Percentiles rank a stretch among this genome's conserved stretches.
phyloP scores from a whole-genome alignment of 73 alveolate species.

The Tetrahymena thermophila region DNA sequence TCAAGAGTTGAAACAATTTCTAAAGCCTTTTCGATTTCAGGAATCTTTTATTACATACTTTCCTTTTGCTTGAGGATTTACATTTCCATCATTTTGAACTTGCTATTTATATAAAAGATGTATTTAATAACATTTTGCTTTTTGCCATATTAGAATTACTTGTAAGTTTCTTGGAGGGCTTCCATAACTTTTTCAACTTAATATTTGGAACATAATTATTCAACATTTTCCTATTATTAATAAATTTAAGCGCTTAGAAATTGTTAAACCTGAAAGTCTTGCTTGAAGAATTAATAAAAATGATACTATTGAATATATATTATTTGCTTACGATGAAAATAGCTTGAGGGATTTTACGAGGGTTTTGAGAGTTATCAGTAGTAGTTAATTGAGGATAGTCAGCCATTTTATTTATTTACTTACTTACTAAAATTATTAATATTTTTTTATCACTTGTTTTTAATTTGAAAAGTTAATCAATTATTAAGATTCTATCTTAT shows the following conservation, averaged over 20 bases:
- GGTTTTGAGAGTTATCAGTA: slow-evolving; percentile 73
- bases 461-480: neutral
- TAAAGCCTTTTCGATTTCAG: slow-evolving; percentile 87
- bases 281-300: neutral
- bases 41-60: slow-evolving; percentile 72
- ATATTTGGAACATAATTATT: slow-evolving; percentile 71
- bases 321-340: slow-evolving; percentile 44
- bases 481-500: neutral
- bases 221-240: slow-evolving; percentile 63
- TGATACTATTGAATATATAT: neutral
- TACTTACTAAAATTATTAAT: neutral
- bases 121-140: neutral
- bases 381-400: neutral
- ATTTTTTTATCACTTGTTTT: neutral
- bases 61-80: slow-evolving; percentile 73
- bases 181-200: slow-evolving; percentile 59
- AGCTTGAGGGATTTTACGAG: slow-evolving; percentile 77
- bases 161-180: slow-evolving; percentile 32
- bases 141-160: neutral
- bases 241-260: neutral
- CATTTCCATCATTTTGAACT: slow-evolving; percentile 91
- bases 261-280: neutral
- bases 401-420: neutral
- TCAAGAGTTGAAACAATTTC: slow-evolving; percentile 49
- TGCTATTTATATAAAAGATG: slow-evolving; percentile 61